A percentile compares a stretch with the other conserved stretches of the same genome.
These are phyloP conservation scores for Oryza longistaminata DNA, from an alignment of 176 grass and related monocot species.

Conservation along the genomic window DNA sequence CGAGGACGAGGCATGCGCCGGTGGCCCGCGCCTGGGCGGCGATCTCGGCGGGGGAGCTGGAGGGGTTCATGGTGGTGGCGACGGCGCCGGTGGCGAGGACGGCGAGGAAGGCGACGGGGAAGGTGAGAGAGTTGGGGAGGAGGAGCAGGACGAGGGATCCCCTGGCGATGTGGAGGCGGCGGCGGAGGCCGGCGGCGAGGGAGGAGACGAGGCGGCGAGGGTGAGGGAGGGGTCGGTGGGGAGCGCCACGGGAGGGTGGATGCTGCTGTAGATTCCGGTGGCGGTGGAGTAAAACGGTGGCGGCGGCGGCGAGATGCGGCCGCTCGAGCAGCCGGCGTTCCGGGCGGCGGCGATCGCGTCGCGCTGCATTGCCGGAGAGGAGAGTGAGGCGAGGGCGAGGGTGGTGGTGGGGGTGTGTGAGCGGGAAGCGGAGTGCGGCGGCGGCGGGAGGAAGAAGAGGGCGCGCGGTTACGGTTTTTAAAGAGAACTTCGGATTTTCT, in stretches of 20 bases:
- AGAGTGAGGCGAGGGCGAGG: background rate
- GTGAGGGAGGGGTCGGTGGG: conserved; percentile 53
- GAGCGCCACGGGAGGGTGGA: conserved; percentile 40
- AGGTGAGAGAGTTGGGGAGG: background rate
- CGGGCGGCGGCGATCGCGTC: background rate
- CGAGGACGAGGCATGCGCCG: background rate
- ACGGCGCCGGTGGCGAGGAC: background rate
- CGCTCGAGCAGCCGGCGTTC: background rate
- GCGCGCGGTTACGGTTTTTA: too few species aligned
- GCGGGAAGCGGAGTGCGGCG: too few species aligned
- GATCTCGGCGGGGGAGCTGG: background rate
- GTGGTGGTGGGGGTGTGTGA: too few species aligned
- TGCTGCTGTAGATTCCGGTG: conserved; percentile 66
- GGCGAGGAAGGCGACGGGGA: background rate
- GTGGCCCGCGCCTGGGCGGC: background rate
- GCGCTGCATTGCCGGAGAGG: background rate
- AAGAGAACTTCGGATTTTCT: too few species aligned
- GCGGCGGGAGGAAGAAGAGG: too few species aligned
- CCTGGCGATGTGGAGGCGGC: too few species aligned
- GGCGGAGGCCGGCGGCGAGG: background rate
- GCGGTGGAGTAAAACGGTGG: conserved; percentile 53
- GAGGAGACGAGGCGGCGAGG: background rate
- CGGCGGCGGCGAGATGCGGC: background rate
- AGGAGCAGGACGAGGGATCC: background rate
- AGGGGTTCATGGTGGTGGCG: background rate